Evolutionary conservation across 768 basidiomycete species (phyloP).

Genomic region (Chlorophyllum brunneum): DNA sequence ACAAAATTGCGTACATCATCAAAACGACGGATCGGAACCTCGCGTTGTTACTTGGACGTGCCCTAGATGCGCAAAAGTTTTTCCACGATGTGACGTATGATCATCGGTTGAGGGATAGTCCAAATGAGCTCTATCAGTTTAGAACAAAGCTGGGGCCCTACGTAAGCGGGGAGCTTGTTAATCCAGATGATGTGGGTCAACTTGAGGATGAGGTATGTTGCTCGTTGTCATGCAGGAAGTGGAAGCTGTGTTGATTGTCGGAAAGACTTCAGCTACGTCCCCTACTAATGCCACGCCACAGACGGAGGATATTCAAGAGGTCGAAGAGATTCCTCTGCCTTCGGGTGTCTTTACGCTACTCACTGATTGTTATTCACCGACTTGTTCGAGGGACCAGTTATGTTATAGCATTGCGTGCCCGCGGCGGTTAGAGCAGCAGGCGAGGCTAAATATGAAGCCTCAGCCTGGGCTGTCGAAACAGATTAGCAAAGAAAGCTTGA

Average conservation of each 20-base stretch:
- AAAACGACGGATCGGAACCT: slow-evolving; percentile 97
- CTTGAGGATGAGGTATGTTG: slow-evolving; percentile 23
- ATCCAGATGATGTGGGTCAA: slow-evolving; percentile 12
- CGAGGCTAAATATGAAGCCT: slow-evolving; percentile 90
- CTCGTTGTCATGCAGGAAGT: background rate
- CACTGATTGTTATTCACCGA: slow-evolving; percentile 97
- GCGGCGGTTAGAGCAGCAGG: slow-evolving; percentile 89
- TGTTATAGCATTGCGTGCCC: slow-evolving; percentile 99
- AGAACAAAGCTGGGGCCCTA: slow-evolving; percentile 82
- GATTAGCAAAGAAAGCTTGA: slow-evolving; percentile 75
- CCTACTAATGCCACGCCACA: slow-evolving; percentile 21
- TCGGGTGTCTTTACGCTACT: slow-evolving; percentile 94
- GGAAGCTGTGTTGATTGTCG: background rate
- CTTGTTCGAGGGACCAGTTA: slow-evolving; percentile 89
- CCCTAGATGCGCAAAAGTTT: slow-evolving; percentile 96
- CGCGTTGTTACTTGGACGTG: slow-evolving; percentile 90
- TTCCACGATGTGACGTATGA: slow-evolving; percentile 99
- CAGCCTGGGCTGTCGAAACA: slow-evolving; percentile 86
- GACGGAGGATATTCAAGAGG: slow-evolving; percentile 34
- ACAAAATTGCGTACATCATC: slow-evolving; percentile 96
- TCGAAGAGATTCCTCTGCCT: slow-evolving; percentile 73
- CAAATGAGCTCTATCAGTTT: slow-evolving; percentile 91
- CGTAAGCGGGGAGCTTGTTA: slow-evolving; percentile 67
- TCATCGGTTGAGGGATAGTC: slow-evolving; percentile 87
- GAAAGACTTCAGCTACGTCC: slow-evolving; percentile 19